Evolutionary conservation across 192 early-diverging fungal genomes (phyloP), one percentile per base, ranked within the genome.

Genomic region (Blastocladiella britannica): DNA sequence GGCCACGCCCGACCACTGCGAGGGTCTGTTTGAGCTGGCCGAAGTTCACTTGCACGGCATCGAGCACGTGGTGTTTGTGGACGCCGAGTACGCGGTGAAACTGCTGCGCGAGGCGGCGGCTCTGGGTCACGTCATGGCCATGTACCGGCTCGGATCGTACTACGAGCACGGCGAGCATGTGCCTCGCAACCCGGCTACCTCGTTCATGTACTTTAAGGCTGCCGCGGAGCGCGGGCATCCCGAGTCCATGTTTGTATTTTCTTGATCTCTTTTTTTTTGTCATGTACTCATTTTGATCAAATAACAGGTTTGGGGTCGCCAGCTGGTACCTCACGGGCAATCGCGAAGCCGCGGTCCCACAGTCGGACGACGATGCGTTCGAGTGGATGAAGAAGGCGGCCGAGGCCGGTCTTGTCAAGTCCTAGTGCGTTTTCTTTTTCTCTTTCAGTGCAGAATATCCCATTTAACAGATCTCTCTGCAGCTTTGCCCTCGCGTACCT

Each of bases 301-400:
- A n/a, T n/a, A n/a, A n/a, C n/a, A n/a, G n/a, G n/a, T n/a, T n/a
- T n/a, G 79, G 75, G 4, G 55, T 82, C 20, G 72, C 79, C 1
- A 74, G 77, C 27, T 82, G 80, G 80, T 82, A 82, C 61, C 57
- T 82, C n/a, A 79, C 80, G 2, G 80, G 80, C 1, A 67, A 67
- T 8, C 67, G 66, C 2, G 68, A 69, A 20, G 37, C 37, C 8
- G 63, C 73, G 7, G 51, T 82, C 28, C 72, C 76, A 20, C 80
- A 80, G 58, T 76, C 72, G 1, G 80, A 82, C 62, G 70, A 62
- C 1, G 74, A 80, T 60, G 80, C 80, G 27, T 82, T 73, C 57
- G 58, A 75, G 12, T 82, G 80, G 80, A 78, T 78, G 4, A 70
- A 63, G 37, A 59, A 67, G 4, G 78, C 80, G 0, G 80, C 80